These are phyloP conservation scores for Wallacemonas rigidus DNA, from an alignment of 208 protist genomes.

Conservation along the genomic window DNA sequence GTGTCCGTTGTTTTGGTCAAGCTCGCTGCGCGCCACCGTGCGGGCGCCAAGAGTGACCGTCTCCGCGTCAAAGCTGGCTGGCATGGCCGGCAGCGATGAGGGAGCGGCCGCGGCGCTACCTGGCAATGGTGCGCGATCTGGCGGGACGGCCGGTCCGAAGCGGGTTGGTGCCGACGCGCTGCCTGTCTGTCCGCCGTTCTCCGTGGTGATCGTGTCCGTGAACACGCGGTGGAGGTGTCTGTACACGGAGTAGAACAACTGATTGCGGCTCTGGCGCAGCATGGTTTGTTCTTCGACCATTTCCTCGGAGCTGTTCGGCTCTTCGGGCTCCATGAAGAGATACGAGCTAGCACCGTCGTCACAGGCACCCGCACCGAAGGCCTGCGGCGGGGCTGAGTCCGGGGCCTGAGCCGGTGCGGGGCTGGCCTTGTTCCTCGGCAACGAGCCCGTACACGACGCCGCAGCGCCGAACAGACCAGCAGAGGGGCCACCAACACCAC, in stretches of 20 bases:
- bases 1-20: constrained; percentile 53
- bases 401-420: not conserved
- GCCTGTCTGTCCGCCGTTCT: not conserved
- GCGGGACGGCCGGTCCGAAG: constrained; percentile 12
- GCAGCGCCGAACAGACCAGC: constrained; percentile 15
- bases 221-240: constrained; percentile 48
- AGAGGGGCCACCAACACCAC: constrained; percentile 17
- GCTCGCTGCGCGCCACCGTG: constrained; percentile 24
- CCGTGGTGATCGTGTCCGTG: constrained; percentile 27
- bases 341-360: constrained; percentile 48
- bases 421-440: not conserved
- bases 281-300: constrained; percentile 37
- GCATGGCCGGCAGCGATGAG: constrained; percentile 13
- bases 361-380: not conserved
- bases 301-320: constrained; percentile 21
- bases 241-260: constrained; percentile 51
- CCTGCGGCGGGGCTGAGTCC: not conserved
- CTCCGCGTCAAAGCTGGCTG: not conserved
- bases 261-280: constrained; percentile 41
- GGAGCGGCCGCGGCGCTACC: constrained; percentile 11
- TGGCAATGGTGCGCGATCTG: not conserved
- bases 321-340: constrained; percentile 25
- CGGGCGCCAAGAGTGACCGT: constrained; percentile 35
- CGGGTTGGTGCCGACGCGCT: not conserved
- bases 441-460: constrained; percentile 7